Base-by-base conservation (phyloP, 2,329 filamentous ascomycete genomes). In the Dactylellina drechsleri region DNA sequence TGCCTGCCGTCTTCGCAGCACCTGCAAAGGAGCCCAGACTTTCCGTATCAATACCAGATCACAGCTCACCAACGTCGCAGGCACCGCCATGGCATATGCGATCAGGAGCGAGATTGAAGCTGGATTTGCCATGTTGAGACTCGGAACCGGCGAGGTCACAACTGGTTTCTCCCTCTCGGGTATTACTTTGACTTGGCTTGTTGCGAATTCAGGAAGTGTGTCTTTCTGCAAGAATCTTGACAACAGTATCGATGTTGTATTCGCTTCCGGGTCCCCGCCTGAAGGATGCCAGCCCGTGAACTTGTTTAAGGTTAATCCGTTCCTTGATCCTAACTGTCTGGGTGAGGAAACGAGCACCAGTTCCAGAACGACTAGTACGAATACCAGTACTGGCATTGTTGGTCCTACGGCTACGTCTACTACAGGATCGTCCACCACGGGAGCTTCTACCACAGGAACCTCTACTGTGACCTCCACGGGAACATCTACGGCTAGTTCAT, bases 141-240 rank as follows among this genome's bases (percentile, higher is more conserved):
- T 74, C 2, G 70, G 70, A 57, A 62, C 62, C 26, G 70, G 70
- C 58, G 36, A 60, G 2, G 62, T 67, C 41, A 74, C 70, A 10
- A 52, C 16, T 4, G 40, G 49, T 2, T 74, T 66, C 50, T 66
- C 62, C 10, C 43, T 66, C 52, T 18, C n/a, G 15, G 70, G 62
- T 26, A 31, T 12, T 10, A 61, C 26, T 4, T 47, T 74, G 23
- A 28, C 40, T n/a, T 74, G 70, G 70, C 20, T 18, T 28, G 43
- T 65, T 36, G 20, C 31, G 5, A 47, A 47, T 20, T 23, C 50
- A 5, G 47, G 49, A 1, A 28, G 26, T 26, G 62, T 40, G 5
- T 50, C 56, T 3, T 74, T 62, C 40, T 74, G 70, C 60, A 60
- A 28, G 50, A 66, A 62, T 18, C 1, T 40, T 5, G 62, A 74